Conservation (phyloP, 1,284 basidiomycete genomes). For the Apiotrichum porosum region DNA sequence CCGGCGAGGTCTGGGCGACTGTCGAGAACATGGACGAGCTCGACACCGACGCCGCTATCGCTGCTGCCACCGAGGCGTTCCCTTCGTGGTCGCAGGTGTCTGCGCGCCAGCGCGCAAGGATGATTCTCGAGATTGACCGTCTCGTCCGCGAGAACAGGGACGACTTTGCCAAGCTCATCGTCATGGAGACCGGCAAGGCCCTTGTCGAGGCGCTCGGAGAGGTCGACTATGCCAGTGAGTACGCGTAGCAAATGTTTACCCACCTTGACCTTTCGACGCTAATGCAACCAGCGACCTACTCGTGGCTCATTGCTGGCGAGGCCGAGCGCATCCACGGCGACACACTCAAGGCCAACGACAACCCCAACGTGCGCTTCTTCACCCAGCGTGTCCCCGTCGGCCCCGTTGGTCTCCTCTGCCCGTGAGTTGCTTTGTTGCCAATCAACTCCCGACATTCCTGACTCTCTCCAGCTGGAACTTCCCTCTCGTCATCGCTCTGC, state of each 20-base stretch:
- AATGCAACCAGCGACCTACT: slow-evolving; percentile 12
- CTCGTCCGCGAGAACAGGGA: slow-evolving; percentile 21
- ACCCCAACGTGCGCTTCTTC: slow-evolving; percentile 19
- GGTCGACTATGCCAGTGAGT: slow-evolving; percentile 54
- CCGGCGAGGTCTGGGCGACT: slow-evolving; percentile 14
- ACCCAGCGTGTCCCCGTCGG: slow-evolving; percentile 64
- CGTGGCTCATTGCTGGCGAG: slow-evolving; percentile 55
- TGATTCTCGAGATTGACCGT: slow-evolving; percentile 17
- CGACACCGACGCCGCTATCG: slow-evolving; percentile 19
- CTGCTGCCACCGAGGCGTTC: slow-evolving; percentile 17
- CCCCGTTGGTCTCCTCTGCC: slow-evolving; percentile 37
- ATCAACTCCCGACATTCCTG: not conserved
- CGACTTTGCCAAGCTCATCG: slow-evolving; percentile 19
- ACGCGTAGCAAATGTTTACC: not conserved
- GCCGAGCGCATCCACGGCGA: slow-evolving; percentile 66
- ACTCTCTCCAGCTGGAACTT: slow-evolving; percentile 59
- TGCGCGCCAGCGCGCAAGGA: slow-evolving; percentile 18
- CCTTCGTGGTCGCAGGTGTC: slow-evolving; percentile 6
- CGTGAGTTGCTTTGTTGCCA: slow-evolving; percentile 12
- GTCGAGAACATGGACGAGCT: slow-evolving; percentile 12
- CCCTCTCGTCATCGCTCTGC: slow-evolving; percentile 71
- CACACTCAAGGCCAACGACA: slow-evolving; percentile 46
- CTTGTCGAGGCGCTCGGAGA: slow-evolving; percentile 73
- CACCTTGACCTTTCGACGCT: not conserved
- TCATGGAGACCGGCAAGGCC: slow-evolving; percentile 76